Conservation (phyloP, 2,329 filamentous ascomycete species). For the Penicillium janthinellum region DNA sequence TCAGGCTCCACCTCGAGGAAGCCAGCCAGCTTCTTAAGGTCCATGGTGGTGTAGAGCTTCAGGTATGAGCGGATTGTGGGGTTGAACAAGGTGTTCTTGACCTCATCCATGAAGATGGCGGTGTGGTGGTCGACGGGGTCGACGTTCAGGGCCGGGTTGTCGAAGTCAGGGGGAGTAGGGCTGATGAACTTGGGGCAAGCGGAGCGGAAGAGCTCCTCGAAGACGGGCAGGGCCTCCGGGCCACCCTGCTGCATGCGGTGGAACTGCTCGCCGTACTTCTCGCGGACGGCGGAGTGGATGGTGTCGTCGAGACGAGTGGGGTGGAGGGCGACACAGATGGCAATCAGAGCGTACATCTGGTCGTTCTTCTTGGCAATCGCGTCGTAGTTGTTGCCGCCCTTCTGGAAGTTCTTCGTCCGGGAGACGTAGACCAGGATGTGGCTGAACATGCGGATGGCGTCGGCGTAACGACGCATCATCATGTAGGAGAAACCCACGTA, state of each 20-base stretch:
- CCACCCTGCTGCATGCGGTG: conserved; percentile 94
- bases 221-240: conserved; percentile 91
- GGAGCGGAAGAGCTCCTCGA: conserved; percentile 95
- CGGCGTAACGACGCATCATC: conserved; percentile 99
- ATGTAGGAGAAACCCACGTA: conserved; percentile 99
- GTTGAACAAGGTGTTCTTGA: conserved; percentile 98
- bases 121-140: conserved; percentile 98
- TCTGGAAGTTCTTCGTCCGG: conserved; percentile 99
- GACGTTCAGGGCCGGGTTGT: conserved; percentile 92
- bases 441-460: conserved; percentile 99
- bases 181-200: conserved; percentile 99
- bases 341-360: conserved; percentile 98
- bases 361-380: conserved; percentile 99
- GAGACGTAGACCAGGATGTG: conserved; percentile 99
- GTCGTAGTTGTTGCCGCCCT: conserved; percentile 86
- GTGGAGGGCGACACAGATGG: conserved; percentile 98
- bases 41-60: conserved; percentile 99
- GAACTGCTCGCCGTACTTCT: conserved; percentile 99
- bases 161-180: conserved; percentile 94
- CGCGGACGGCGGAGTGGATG: conserved; percentile 94
- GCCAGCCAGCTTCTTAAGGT: conserved; percentile 93
- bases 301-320: conserved; percentile 97
- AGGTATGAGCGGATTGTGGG: conserved; percentile 98
- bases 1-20: conserved; percentile 98
- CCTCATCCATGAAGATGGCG: conserved; percentile 98